Percentiles rank a stretch among this genome's conserved stretches.
Conservation (phyloP, 805 yeast genomes). For the Barnettozyma populi region DNA sequence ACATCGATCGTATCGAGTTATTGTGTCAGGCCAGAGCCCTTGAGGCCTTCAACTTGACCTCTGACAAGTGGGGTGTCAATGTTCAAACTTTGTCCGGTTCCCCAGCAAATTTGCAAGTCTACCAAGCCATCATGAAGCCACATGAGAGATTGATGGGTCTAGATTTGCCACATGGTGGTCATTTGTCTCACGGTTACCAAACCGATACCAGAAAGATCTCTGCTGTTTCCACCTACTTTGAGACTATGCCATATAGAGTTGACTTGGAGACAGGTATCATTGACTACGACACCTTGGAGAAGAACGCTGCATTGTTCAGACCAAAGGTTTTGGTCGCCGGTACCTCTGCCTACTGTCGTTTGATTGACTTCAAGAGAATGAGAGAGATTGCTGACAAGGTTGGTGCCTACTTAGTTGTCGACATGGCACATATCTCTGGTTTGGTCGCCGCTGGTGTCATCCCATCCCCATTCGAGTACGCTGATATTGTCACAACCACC, state of each 20-base stretch:
- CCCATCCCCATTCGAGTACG: constrained; percentile 86
- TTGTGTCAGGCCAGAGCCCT: constrained; percentile 91
- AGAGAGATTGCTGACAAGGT: constrained; percentile 85
- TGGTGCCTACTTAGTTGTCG: constrained; percentile 88
- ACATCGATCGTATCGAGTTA: constrained; percentile 84
- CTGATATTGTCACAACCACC: constrained; percentile 96
- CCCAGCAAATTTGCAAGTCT: constrained; percentile 92
- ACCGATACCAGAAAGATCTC: constrained; percentile 86
- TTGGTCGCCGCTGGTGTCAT: constrained; percentile 91
- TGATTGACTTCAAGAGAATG: constrained; percentile 87
- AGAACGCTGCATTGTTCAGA: constrained; percentile 80
- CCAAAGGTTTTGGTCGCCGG: constrained; percentile 96
- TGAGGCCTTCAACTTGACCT: constrained; percentile 68
- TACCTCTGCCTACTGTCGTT: constrained; percentile 91
- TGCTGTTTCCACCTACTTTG: constrained; percentile 88
- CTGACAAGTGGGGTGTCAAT: constrained; percentile 93
- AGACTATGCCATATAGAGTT: constrained; percentile 95
- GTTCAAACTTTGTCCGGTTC: constrained; percentile 95
- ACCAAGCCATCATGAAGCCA: constrained; percentile 81
- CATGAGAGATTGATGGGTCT: constrained; percentile 96
- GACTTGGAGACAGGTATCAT: constrained; percentile 82
- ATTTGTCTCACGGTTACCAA: constrained; percentile 95
- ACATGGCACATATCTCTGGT: constrained; percentile 98
- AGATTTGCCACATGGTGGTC: constrained; percentile 98
- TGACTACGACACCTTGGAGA: constrained; percentile 83